These are phyloP conservation scores for Starmerella sp. DNA, from an alignment of 805 yeast genomes.

Conservation along the genomic window DNA sequence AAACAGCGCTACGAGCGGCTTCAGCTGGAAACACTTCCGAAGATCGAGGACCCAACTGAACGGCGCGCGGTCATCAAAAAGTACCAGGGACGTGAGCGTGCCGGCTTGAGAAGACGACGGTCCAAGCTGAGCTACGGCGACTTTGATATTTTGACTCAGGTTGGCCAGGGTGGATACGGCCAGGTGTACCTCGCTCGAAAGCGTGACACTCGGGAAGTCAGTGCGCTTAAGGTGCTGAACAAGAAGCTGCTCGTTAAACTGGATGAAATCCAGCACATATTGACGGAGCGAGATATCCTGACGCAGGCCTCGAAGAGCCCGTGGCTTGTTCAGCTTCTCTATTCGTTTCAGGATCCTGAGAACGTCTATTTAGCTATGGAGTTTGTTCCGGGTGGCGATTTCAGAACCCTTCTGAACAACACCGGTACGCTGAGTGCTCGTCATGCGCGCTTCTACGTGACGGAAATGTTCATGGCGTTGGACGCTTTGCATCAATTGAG, in stretches of 20 bases:
- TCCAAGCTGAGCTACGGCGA: slow-evolving; percentile 88
- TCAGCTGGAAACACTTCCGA: slow-evolving; percentile 36
- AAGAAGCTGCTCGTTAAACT: slow-evolving; percentile 75
- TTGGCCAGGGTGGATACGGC: slow-evolving; percentile 99
- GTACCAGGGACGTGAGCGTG: slow-evolving; percentile 75
- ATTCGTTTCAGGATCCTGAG: slow-evolving; percentile 89
- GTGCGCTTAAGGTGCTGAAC: slow-evolving; percentile 86
- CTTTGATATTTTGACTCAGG: slow-evolving; percentile 93
- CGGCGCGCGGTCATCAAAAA: slow-evolving; percentile 58
- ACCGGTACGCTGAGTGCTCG: slow-evolving; percentile 89
- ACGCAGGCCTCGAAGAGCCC: slow-evolving; percentile 84
- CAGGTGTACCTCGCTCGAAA: slow-evolving; percentile 95
- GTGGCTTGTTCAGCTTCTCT: slow-evolving; percentile 87
- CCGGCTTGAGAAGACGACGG: slow-evolving; percentile 74
- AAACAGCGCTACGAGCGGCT: slow-evolving; percentile 71
- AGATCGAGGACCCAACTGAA: slow-evolving; percentile 29
- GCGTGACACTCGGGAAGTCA: slow-evolving; percentile 85
- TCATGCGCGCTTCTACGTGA: slow-evolving; percentile 87
- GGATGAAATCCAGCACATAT: slow-evolving; percentile 90
- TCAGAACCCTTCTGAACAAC: slow-evolving; percentile 83
- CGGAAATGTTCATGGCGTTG: slow-evolving; percentile 93
- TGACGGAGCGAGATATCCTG: slow-evolving; percentile 91
- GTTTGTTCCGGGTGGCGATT: slow-evolving; percentile 99
- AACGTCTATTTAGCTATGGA: slow-evolving; percentile 95
- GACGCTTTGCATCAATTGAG: slow-evolving; percentile 90